Base-by-base conservation (phyloP, 2,329 filamentous ascomycete species). In the Arthrobotrys conoides region DNA sequence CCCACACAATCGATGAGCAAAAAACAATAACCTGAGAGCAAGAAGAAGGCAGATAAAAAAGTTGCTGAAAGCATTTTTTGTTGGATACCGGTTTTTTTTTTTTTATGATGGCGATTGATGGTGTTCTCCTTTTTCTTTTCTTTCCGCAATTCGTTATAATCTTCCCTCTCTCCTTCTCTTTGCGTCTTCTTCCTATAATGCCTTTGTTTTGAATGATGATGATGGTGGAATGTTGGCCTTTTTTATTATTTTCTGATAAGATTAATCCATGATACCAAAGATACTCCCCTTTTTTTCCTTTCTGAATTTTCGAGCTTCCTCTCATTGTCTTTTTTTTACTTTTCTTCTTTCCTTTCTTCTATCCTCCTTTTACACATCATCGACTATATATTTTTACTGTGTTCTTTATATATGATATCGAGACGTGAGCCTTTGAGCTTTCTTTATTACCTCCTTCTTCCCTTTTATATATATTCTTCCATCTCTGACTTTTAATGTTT, bases 191-290 rank as follows among this genome's bases (percentile, higher is more conserved):
- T 30, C 46, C 33, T 53, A 38, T 63, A 44, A 44, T 44, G 33
- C 20, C 20, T 38, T n/a, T 51, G 48, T 66, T 72, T 67, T 20
- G 36, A 41, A 72, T 72, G 59, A 61, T 24, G 48, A 71, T 67
- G 70, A 53, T 71, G 53, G 12, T 33, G 57, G 22, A 61, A 44
- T 44, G 33, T 61, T 61, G 33, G 57, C 33, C 44, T 59, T 41
- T 61, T 36, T 63, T 61, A 16, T 68, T 24, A 9, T 51, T 51
- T 22, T 63, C 16, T 38, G 10, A 63, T 71, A 65, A 63, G 75
- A 78, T 72, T 72, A 77, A 68, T 78, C 38, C 63, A 78, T 78
- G 75, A 78, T 78, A 78, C 75, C 75, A 78, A 78, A 78, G 75
- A 78, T 78, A 57, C 73, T 77, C 57, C 66, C 49, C 27, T 72